Base-by-base conservation (phyloP, 2,329 filamentous ascomycete genomes). In the Penicillium sp. region DNA sequence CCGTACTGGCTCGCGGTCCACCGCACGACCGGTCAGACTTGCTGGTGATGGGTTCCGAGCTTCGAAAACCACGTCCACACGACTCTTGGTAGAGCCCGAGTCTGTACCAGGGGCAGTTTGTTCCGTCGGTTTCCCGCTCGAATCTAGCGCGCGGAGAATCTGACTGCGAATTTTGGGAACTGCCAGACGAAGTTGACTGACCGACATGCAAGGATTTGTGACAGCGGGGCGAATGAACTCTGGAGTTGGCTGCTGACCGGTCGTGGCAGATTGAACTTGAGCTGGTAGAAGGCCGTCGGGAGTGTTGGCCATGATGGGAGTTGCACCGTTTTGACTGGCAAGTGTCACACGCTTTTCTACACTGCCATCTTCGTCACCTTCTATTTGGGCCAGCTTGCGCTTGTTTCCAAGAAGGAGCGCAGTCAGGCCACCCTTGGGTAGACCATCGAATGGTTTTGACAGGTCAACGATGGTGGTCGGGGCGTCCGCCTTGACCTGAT, bases 381-480 rank as follows among this genome's bases (percentile, higher is more conserved):
- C 90, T 5, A 89, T 76, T 6, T 84, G 83, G 17, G 86, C 83
- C 48, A 89, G 86, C 69, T 94, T 96, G 27, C 94, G 84, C 77
- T 97, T 99, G 72, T 96, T 99, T 0, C 94, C 94, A 21, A 97
- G 83, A 1, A 99, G 79, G 78, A 99, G 85, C 2, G 91, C 84
- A 1, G 90, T 86, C 19, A 99, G 82, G 3, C 94, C 94, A 25
- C 94, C 94, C 71, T 90, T 91, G 0, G 94, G 94, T 42, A 97
- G 81, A 1, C 93, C 93, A 65, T 99, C 93, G 62, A 93, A 96
- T 0, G 94, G 94, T 69, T 94, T 96, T 17, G 91, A 94, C 2
- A 99, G 82, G 74, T 99, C 94, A 9, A 99, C 78, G 21, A 93
- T 87, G 12, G 90, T 89, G 67, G 93, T 89, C 0, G 92, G 91